Percentiles rank a stretch among this genome's conserved stretches.
These are phyloP conservation scores for Colletotrichum salicis DNA, from an alignment of 2,329 filamentous ascomycete species.

Conservation along the genomic window DNA sequence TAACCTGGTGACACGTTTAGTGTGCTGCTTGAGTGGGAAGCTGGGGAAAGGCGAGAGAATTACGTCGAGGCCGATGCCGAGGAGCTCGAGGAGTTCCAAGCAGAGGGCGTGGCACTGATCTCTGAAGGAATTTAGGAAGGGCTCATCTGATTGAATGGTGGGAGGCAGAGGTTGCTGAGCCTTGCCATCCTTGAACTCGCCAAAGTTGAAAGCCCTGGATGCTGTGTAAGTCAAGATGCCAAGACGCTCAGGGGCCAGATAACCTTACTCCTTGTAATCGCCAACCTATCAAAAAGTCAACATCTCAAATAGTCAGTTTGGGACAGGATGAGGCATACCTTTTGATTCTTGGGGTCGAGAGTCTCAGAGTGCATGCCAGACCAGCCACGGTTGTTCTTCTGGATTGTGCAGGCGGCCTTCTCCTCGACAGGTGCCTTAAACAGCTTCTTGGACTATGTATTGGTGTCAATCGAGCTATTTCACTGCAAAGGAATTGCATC, in stretches of 20 bases:
- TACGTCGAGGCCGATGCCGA: constrained; percentile 81
- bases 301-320: not conserved
- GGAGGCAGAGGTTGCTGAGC: constrained; percentile 81
- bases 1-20: constrained; percentile 46
- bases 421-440: constrained; percentile 77
- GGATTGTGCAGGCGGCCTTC: constrained; percentile 80
- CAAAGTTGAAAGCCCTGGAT: constrained; percentile 88
- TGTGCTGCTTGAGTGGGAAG: constrained; percentile 1
- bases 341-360: constrained; percentile 84
- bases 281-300: constrained; percentile 65
- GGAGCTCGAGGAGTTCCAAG: constrained; percentile 76
- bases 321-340: constrained; percentile 58
- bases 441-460: constrained; percentile 72
- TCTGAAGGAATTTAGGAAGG: constrained; percentile 74
- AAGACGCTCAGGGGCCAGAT: not conserved
- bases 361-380: constrained; percentile 88
- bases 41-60: constrained; percentile 6
- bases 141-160: constrained; percentile 68
- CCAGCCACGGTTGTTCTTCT: constrained; percentile 88
- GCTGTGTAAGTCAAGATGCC: constrained; percentile 7
- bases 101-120: constrained; percentile 78
- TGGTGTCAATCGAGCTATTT: not conserved
- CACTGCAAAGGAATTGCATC: not conserved
- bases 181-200: constrained; percentile 75
- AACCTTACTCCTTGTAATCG: constrained; percentile 84